Evolutionary conservation across 2,329 filamentous ascomycete species (phyloP).

Genomic region (Trichothecium sympodiale): DNA sequence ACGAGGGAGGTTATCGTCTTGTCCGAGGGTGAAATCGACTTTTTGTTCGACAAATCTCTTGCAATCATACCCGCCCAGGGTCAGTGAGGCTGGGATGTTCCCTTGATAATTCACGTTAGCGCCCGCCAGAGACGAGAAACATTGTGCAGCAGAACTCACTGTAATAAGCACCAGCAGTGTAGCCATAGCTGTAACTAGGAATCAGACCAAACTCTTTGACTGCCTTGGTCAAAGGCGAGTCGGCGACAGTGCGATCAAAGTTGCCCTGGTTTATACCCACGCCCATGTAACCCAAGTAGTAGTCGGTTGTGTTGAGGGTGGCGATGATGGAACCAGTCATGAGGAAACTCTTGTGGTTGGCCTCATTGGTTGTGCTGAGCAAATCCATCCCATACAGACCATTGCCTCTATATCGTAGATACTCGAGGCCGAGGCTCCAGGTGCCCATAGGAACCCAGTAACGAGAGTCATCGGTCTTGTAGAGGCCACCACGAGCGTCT

Average conservation of each 20-base stretch:
- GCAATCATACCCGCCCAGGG: constrained; percentile 59
- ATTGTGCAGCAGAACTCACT: constrained; percentile 29
- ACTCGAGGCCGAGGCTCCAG: constrained; percentile 48
- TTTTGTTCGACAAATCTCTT: constrained; percentile 51
- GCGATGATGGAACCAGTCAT: constrained; percentile 37
- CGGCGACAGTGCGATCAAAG: constrained; percentile 36
- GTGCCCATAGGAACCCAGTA: constrained; percentile 49
- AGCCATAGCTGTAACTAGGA: constrained; percentile 64
- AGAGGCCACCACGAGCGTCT: constrained; percentile 46
- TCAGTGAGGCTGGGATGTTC: constrained; percentile 43
- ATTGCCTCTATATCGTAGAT: constrained; percentile 48
- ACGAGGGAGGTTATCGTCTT: constrained; percentile 43
- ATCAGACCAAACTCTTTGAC: constrained; percentile 49
- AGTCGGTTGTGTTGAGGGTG: constrained; percentile 43
- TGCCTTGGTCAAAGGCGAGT: constrained; percentile 42
- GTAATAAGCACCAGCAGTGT: constrained; percentile 66
- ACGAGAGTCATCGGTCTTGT: constrained; percentile 38
- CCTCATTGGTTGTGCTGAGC: constrained; percentile 21
- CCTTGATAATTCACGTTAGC: constrained; percentile 10
- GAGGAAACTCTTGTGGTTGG: constrained; percentile 20
- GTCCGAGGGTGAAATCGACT: constrained; percentile 44
- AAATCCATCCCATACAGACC: constrained; percentile 52
- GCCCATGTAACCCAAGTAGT: constrained; percentile 44
- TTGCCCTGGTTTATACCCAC: constrained; percentile 43
- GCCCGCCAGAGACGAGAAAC: constrained; percentile 5